Percentiles rank a stretch among this genome's conserved stretches.
Conservation (phyloP, 768 basidiomycete species). For the Clathrus columnatus region DNA sequence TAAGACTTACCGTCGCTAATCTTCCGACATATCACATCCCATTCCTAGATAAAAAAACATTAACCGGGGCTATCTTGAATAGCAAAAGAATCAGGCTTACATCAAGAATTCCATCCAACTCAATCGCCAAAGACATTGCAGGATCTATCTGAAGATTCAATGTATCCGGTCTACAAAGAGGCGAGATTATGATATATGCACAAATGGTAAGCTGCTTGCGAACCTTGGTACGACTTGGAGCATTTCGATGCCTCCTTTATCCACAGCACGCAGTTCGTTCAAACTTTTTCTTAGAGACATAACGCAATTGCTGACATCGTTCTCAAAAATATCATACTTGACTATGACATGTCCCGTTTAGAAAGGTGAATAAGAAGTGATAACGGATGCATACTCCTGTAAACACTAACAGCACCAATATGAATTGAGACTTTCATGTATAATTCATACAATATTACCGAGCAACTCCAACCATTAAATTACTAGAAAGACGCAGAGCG, state of each 20-base stretch:
- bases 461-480: constrained; percentile 82
- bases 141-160: constrained; percentile 24
- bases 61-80: not conserved
- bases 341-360: constrained; percentile 33
- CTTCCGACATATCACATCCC: constrained; percentile 8
- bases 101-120: constrained; percentile 7
- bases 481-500: constrained; percentile 79
- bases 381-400: constrained; percentile 32
- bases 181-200: not conserved
- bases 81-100: not conserved
- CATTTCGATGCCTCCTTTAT: constrained; percentile 59
- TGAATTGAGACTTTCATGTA: not conserved
- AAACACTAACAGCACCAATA: constrained; percentile 27
- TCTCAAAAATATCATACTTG: constrained; percentile 75
- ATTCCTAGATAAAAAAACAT: not conserved
- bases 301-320: constrained; percentile 74
- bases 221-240: constrained; percentile 30
- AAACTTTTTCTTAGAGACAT: constrained; percentile 71
- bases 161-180: constrained; percentile 22
- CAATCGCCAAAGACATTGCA: constrained; percentile 9
- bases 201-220: not conserved
- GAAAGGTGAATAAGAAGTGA: not conserved
- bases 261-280: constrained; percentile 44
- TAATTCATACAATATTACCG: constrained; percentile 43
- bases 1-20: not conserved